Evolutionary conservation across 441 rosid species (phyloP).

Genomic region (Biscutella laevigata): DNA sequence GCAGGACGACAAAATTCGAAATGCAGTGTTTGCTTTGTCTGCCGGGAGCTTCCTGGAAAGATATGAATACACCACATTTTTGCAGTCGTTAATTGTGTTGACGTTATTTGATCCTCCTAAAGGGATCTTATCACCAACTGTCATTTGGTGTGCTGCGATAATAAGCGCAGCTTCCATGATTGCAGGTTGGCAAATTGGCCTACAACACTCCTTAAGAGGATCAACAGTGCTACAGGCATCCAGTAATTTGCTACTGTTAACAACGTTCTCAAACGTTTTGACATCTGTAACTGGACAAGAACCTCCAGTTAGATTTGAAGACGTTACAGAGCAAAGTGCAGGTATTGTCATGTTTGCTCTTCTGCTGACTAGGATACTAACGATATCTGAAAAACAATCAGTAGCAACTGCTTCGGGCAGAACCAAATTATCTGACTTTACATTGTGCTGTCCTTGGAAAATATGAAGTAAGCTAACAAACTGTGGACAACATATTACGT

Average conservation of each 20-base stretch:
- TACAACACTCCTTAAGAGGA: constrained; percentile 86
- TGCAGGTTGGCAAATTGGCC: constrained; percentile 83
- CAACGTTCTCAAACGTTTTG: constrained; percentile 51
- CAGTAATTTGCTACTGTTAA: constrained; percentile 72
- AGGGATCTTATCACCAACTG: constrained; percentile 36
- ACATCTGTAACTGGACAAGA: constrained; percentile 76
- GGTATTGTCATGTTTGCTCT: constrained; percentile 78
- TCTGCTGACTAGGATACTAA: constrained; percentile 71
- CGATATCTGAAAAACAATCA: constrained; percentile 96
- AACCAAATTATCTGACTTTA: constrained; percentile 61
- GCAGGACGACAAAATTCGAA: constrained; percentile 80
- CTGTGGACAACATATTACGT: constrained; percentile 93
- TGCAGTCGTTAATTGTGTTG: constrained; percentile 61
- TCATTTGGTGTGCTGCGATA: constrained; percentile 53
- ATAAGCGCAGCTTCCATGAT: constrained; percentile 74
- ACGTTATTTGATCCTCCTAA: constrained; percentile 40
- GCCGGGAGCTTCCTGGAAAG: constrained; percentile 64
- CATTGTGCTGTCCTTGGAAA: constrained; percentile 57
- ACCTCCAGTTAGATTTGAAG: constrained; percentile 81
- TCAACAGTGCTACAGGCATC: constrained; percentile 79
- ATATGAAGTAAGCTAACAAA: constrained; percentile 74
- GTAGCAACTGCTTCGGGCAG: constrained; percentile 54
- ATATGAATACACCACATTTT: constrained; percentile 76
- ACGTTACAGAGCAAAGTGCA: constrained; percentile 66
- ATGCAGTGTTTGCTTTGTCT: constrained; percentile 62